Conservation (phyloP, 148 eudicot species). For the Pouteria glomerata region DNA sequence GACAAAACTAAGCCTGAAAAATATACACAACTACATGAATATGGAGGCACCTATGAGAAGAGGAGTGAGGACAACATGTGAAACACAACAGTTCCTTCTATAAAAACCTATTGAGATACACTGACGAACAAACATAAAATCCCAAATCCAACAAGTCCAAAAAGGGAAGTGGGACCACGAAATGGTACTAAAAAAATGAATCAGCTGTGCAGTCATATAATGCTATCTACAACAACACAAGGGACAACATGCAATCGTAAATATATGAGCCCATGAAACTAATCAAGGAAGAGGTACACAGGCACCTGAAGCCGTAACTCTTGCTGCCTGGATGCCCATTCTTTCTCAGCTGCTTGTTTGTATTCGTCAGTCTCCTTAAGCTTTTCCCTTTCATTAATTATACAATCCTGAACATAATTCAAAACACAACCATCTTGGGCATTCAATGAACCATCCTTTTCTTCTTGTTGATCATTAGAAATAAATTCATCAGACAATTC, state of each 20-base stretch:
- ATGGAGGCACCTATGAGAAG: background rate
- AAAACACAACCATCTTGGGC: constrained; percentile 14
- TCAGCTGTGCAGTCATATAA: background rate
- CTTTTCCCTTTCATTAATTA: constrained; percentile 64
- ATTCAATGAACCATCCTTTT: constrained; percentile 5
- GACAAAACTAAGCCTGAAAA: background rate
- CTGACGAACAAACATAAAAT: background rate
- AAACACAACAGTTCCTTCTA: background rate
- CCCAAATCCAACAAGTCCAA: background rate
- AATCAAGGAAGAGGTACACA: background rate
- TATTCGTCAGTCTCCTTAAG: constrained; percentile 89
- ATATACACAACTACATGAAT: background rate
- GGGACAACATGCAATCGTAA: background rate
- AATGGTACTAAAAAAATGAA: background rate
- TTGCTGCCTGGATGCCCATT: constrained; percentile 60
- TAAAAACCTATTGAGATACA: background rate
- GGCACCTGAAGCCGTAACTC: constrained; percentile 63
- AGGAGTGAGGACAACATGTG: background rate
- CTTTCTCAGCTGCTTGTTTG: constrained; percentile 77
- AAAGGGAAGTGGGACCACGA: background rate
- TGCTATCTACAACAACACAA: background rate
- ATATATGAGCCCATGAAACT: background rate
- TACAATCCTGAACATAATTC: constrained; percentile 13
- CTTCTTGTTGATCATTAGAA: background rate
- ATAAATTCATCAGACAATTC: background rate